Evolutionary conservation across 768 basidiomycete genomes (phyloP).

Genomic region (Terana coerulea): DNA sequence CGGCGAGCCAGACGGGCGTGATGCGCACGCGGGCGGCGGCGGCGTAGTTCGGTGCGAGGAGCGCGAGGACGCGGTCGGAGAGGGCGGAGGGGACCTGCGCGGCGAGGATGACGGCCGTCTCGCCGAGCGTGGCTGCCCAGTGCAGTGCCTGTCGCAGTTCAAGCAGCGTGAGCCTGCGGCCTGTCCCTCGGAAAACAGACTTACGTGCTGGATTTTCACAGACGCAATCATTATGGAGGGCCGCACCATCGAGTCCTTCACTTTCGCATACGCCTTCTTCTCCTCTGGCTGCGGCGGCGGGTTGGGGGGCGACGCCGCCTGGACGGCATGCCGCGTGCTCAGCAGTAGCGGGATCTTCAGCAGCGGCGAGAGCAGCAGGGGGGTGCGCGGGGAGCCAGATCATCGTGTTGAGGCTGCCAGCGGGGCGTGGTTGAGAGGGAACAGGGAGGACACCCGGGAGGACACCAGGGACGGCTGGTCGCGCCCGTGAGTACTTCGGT

Average conservation of each 20-base stretch:
- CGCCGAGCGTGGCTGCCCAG: neutral
- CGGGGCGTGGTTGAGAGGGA: no score
- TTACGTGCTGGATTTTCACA: neutral
- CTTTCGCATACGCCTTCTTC: neutral
- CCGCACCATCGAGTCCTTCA: neutral
- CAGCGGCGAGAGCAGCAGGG: neutral
- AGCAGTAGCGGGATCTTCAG: slow-evolving; percentile 1
- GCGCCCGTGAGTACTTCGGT: no score
- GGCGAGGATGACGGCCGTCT: slow-evolving; percentile 1
- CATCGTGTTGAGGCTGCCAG: no score
- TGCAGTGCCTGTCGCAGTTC: neutral
- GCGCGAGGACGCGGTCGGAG: neutral
- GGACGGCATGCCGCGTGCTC: neutral
- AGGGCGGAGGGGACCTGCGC: neutral
- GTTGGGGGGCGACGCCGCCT: neutral
- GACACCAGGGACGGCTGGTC: no score
- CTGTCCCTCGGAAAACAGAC: neutral
- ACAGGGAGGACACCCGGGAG: no score
- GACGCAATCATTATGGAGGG: neutral
- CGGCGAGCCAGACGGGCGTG: neutral
- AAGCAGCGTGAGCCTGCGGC: neutral
- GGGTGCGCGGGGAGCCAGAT: neutral
- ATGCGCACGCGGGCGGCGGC: neutral
- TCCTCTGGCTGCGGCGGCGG: neutral
- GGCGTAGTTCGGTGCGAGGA: neutral